phyloP scores from a whole-genome alignment of 2,329 filamentous ascomycete genomes.

The Fusarium ambrosium region DNA sequence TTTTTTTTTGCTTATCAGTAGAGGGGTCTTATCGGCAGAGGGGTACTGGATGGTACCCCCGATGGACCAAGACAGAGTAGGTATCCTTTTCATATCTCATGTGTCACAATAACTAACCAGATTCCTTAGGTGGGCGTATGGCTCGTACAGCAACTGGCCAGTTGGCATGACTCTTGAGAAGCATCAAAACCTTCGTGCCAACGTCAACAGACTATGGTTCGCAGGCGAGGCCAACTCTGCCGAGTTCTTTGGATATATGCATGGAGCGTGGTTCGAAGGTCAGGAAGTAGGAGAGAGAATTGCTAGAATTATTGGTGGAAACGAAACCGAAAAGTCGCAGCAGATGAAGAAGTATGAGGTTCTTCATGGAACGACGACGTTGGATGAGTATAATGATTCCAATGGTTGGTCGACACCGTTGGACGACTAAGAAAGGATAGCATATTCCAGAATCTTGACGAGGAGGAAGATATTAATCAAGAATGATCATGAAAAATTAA shows the following conservation, averaged over 20 bases:
- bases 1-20: no score
- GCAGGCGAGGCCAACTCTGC: slow-evolving; percentile 74
- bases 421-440: neutral
- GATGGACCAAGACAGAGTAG: slow-evolving; percentile 44
- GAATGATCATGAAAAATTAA: neutral
- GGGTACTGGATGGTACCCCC: no score
- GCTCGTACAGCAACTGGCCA: slow-evolving; percentile 79
- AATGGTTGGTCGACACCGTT: slow-evolving; percentile 33
- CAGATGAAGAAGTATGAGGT: slow-evolving; percentile 29
- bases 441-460: accelerated
- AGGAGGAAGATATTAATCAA: neutral
- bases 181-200: slow-evolving; percentile 78
- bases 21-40: no score
- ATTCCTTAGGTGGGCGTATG: slow-evolving; percentile 59
- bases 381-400: slow-evolving; percentile 31
- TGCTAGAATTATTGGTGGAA: slow-evolving; percentile 43
- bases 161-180: slow-evolving; percentile 71
- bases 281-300: slow-evolving; percentile 61
- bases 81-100: neutral
- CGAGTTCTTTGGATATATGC: slow-evolving; percentile 75
- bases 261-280: slow-evolving; percentile 72
- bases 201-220: slow-evolving; percentile 72
- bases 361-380: slow-evolving; percentile 28
- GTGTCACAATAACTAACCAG: slow-evolving; percentile 2
- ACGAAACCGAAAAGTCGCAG: slow-evolving; percentile 24